Evolutionary conservation across 345 rosid genomes (phyloP).

Genomic region (Lenwebbia sp.): DNA sequence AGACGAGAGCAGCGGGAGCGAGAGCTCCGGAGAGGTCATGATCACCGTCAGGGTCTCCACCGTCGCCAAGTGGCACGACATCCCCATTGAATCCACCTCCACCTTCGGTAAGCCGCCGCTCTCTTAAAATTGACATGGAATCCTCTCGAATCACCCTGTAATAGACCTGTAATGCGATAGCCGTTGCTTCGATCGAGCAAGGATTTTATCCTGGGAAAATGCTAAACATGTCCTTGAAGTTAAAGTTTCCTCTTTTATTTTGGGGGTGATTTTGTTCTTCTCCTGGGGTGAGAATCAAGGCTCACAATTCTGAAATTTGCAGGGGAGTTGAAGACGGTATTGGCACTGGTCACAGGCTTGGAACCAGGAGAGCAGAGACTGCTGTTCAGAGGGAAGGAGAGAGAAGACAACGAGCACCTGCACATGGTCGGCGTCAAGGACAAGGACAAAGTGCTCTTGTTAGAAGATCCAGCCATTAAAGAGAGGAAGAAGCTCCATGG

Average conservation of each 20-base stretch:
- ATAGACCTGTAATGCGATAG: too few relatives aligned
- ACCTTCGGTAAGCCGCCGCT: constrained; percentile 54
- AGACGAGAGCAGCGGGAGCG: constrained; percentile 23
- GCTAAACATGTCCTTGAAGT: neutral
- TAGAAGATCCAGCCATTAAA: constrained; percentile 80
- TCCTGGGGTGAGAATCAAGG: neutral
- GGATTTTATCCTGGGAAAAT: neutral
- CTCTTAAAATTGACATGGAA: neutral
- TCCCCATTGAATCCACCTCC: constrained; percentile 73
- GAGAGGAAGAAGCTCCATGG: constrained; percentile 67
- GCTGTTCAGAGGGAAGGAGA: constrained; percentile 86
- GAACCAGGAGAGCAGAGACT: constrained; percentile 79
- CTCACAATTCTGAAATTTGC: neutral
- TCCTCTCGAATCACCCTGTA: neutral
- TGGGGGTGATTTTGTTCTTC: neutral
- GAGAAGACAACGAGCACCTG: constrained; percentile 60
- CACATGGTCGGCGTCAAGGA: constrained; percentile 96
- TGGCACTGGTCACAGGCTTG: constrained; percentile 54
- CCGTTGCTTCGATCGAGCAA: neutral
- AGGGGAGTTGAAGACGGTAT: constrained; percentile 84
- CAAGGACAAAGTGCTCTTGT: constrained; percentile 66
- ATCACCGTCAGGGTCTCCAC: constrained; percentile 66
- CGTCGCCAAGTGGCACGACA: constrained; percentile 53
- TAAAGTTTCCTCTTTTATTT: neutral
- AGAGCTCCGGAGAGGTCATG: constrained; percentile 13